phyloP scores from a whole-genome alignment of 352 stramenopile genomes.

The Pythium grandisporangium region DNA sequence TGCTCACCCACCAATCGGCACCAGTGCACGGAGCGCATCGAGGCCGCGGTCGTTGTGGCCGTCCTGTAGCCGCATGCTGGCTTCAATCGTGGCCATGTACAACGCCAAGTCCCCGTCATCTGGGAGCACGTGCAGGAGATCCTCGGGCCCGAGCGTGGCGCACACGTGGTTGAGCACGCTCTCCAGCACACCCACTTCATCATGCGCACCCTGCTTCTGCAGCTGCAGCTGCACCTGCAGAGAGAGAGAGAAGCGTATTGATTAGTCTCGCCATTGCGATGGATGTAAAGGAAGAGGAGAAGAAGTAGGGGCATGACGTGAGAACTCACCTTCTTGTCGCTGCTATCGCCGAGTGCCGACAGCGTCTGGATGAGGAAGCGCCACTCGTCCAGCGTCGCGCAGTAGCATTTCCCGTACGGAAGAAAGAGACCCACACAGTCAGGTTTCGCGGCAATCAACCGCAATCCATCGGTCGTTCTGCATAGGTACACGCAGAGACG shows the following conservation, averaged over 20 bases:
- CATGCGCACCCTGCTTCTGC: constrained; percentile 1
- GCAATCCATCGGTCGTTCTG: constrained; percentile 60
- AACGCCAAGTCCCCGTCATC: constrained; percentile 65
- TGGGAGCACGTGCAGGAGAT: constrained; percentile 67
- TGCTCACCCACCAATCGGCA: no score
- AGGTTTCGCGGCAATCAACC: constrained; percentile 34
- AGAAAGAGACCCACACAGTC: constrained; percentile 60
- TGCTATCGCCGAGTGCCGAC: constrained; percentile 28
- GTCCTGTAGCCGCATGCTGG: constrained; percentile 41
- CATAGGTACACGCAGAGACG: no score
- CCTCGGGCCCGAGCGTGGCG: constrained; percentile 59
- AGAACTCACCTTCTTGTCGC: no score
- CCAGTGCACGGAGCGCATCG: no score
- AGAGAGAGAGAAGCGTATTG: no score
- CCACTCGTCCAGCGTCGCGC: constrained; percentile 65
- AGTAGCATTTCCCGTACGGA: constrained; percentile 66
- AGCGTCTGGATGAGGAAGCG: constrained; percentile 58
- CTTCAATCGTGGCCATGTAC: constrained; percentile 71
- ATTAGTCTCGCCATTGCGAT: no score
- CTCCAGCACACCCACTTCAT: constrained; percentile 39
- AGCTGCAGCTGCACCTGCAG: constrained; percentile 5
- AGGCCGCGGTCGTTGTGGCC: no score
- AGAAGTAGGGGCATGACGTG: no score
- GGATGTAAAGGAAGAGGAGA: no score
- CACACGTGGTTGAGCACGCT: constrained; percentile 63